Conservation (phyloP, 1,284 basidiomycete species). For the Mrakiaceae sp. region DNA sequence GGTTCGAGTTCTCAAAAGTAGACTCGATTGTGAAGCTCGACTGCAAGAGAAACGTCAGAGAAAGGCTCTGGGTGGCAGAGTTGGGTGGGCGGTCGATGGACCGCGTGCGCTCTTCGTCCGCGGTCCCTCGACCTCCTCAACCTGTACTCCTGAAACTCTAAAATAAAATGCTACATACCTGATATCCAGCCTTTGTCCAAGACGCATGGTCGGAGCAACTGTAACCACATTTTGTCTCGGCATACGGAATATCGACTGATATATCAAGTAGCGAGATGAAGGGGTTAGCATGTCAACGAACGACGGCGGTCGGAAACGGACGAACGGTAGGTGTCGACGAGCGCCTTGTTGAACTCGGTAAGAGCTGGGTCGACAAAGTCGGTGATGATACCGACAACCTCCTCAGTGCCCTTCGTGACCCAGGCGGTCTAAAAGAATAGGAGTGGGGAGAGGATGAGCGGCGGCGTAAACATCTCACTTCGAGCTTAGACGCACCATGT, state of each 20-base stretch:
- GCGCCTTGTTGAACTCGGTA: slow-evolving; percentile 61
- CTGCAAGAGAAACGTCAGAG: neutral
- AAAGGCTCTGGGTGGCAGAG: slow-evolving; percentile 23
- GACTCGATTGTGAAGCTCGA: slow-evolving; percentile 30
- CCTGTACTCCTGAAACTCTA: too few relatives aligned
- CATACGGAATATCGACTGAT: slow-evolving; percentile 32
- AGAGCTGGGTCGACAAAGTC: slow-evolving; percentile 65
- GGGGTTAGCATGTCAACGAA: neutral
- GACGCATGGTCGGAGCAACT: slow-evolving; percentile 65
- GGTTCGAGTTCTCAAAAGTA: slow-evolving; percentile 44
- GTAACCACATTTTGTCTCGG: slow-evolving; percentile 66
- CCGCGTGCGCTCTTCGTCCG: too few relatives aligned
- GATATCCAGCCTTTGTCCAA: slow-evolving; percentile 57
- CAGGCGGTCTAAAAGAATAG: slow-evolving; percentile 58
- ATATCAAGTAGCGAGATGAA: slow-evolving; percentile 8
- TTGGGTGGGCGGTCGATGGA: slow-evolving; percentile 48
- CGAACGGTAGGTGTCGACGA: slow-evolving; percentile 56
- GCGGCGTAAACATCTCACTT: slow-evolving; percentile 17
- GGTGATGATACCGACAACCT: slow-evolving; percentile 79
- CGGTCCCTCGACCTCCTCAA: too few relatives aligned
- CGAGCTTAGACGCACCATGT: neutral
- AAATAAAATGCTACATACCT: too few relatives aligned
- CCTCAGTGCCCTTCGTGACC: slow-evolving; percentile 77
- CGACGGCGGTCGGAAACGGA: neutral
- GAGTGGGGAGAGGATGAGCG: neutral